Evolutionary conservation across 495 filamentous ascomycete genomes (phyloP).

Genomic region (Chlorociboria aeruginascens): DNA sequence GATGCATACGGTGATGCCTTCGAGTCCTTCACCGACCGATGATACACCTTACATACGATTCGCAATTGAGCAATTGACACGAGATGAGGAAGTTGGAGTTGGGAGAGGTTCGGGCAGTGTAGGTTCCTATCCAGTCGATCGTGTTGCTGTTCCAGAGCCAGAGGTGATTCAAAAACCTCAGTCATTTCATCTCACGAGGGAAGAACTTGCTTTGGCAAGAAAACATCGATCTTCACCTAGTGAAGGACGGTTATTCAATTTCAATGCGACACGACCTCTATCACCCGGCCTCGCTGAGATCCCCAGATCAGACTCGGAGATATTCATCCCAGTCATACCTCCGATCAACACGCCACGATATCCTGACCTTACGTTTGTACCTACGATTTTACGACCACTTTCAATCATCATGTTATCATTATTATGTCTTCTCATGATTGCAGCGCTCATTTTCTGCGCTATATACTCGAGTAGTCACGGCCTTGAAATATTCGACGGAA

Average conservation of each 20-base stretch:
- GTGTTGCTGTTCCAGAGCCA: slow-evolving; percentile 37
- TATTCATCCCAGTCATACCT: slow-evolving; percentile 16
- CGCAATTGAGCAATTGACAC: slow-evolving; percentile 60
- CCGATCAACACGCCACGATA: slow-evolving; percentile 9
- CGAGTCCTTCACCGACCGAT: slow-evolving; percentile 47
- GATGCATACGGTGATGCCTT: slow-evolving; percentile 12
- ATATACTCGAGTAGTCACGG: slow-evolving; percentile 58
- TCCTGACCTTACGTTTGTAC: slow-evolving; percentile 24
- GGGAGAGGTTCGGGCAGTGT: slow-evolving; percentile 23
- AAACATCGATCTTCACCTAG: slow-evolving; percentile 16
- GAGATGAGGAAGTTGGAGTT: slow-evolving; percentile 42
- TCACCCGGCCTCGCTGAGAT: background rate
- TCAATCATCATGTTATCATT: slow-evolving; percentile 45
- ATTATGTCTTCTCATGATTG: slow-evolving; percentile 58
- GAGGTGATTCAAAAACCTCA: slow-evolving; percentile 21
- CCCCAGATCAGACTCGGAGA: slow-evolving; percentile 3
- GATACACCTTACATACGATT: slow-evolving; percentile 61
- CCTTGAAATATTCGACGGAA: slow-evolving; percentile 49
- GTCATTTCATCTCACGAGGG: slow-evolving; percentile 3
- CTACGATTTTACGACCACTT: slow-evolving; percentile 49
- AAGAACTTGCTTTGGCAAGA: slow-evolving; percentile 13
- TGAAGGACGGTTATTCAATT: slow-evolving; percentile 13
- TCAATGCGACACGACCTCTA: slow-evolving; percentile 15
- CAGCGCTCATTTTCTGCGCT: slow-evolving; percentile 58
- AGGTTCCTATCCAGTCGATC: slow-evolving; percentile 35